Base-by-base conservation (phyloP, 108 stramenopile genomes). In the Cyclotella baltica region DNA sequence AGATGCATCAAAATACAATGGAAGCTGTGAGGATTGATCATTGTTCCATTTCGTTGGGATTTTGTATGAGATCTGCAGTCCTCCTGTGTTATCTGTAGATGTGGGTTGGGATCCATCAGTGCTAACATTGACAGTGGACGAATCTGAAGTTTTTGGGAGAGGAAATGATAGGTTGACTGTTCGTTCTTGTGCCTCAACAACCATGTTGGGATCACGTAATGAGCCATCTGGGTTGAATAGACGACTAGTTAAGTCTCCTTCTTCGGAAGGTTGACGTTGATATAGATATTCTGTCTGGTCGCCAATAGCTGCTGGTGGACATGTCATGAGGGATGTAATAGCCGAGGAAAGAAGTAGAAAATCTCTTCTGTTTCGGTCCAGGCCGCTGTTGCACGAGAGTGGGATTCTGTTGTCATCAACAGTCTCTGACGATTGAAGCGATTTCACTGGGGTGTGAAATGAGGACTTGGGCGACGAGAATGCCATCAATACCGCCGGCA, bases 191-290 rank as follows among this genome's bases (percentile, higher is more conserved):
- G 90, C 90, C 79, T 89, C 86, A 19, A 81, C 47, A 13, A 73
- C 63, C 16, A 43, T 81, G 62, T 71, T 80, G 23, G 80, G 70
- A 40, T 73, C 75, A 28, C 76, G 71, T n/a, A 92, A 53, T 0
- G 93, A 90, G 13, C 93, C 93, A 83, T 94, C 93, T 0, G 85
- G 62, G 64, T 94, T 94, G 80, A 89, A 94, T 23, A 92, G 40
- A 70, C 78, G 71, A 20, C 80, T 78, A 2, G 90, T 91, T 76
- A 90, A 46, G 57, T 90, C 90, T 19, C 31, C 77, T 36, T 31
- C 52, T 36, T 67, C 69, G 2, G 19, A 16, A 34, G 72, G 64
- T 43, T 68, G 37, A 64, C 68, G 59, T 65, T 65, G 38, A 22
- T 47, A 29, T 13, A 47, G 56, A 40, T 56, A 31, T 28, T 70